Evolutionary conservation across 2,329 filamentous ascomycete genomes (phyloP).

Genomic region (Neopestalotiopsis clavispora): DNA sequence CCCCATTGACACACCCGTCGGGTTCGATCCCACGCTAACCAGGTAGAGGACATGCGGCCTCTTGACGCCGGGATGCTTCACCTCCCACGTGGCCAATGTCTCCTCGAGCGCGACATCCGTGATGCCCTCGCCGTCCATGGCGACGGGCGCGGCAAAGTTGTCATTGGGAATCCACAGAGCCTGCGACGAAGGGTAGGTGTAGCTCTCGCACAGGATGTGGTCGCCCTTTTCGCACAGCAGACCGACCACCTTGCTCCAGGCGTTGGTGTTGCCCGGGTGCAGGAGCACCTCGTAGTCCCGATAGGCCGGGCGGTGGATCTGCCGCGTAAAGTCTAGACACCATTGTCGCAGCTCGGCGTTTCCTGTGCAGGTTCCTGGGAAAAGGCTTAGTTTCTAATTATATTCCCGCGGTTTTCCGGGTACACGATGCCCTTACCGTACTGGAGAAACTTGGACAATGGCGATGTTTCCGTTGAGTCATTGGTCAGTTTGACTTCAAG

Average conservation of each 20-base stretch:
- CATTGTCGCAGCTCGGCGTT: slow-evolving; percentile 12
- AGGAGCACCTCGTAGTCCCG: slow-evolving; percentile 29
- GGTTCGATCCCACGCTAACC: slow-evolving; percentile 67
- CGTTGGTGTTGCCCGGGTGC: slow-evolving; percentile 37
- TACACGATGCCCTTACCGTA: slow-evolving; percentile 16
- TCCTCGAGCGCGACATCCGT: slow-evolving; percentile 25
- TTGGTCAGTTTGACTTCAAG: slow-evolving; percentile 24
- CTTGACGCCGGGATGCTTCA: slow-evolving; percentile 13
- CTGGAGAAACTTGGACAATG: not conserved
- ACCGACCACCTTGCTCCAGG: slow-evolving; percentile 36
- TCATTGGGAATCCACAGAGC: slow-evolving; percentile 36
- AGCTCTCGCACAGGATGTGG: slow-evolving; percentile 35
- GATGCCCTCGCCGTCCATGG: slow-evolving; percentile 34
- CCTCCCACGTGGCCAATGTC: slow-evolving; percentile 30
- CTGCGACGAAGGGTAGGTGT: slow-evolving; percentile 37
- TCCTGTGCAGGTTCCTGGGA: slow-evolving; percentile 13
- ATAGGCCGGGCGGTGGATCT: slow-evolving; percentile 9
- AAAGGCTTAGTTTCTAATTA: too few relatives aligned
- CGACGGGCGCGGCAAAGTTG: slow-evolving; percentile 29
- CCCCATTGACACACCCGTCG: slow-evolving; percentile 68
- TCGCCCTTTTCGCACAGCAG: slow-evolving; percentile 35
- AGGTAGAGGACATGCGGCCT: slow-evolving; percentile 26
- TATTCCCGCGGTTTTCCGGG: too few relatives aligned
- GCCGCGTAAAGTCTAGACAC: slow-evolving; percentile 12
- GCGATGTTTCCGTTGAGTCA: not conserved